Evolutionary conservation across 306 rosid genomes (phyloP), one percentile per base, ranked within the genome.

Genomic region (Carpinus viminea): DNA sequence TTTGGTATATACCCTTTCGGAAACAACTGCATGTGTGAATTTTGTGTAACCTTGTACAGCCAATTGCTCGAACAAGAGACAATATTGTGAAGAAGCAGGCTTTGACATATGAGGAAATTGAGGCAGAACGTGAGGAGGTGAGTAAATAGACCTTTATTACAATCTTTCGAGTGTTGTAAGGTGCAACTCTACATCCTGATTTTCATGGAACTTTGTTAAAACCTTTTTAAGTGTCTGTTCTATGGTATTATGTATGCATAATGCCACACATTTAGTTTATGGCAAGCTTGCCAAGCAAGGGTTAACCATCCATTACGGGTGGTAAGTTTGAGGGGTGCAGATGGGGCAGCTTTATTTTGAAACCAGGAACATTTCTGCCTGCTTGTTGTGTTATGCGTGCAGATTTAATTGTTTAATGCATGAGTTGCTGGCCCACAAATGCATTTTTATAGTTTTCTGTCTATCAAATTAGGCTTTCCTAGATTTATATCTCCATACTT

Each of bases 101-200:
- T 61, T 80, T 95, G 83, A 95, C 98, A 2, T 95, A 95, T 45
- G 98, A 88, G 82, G 98, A 95, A 89, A 92, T 95, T 87, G 98
- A 86, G 82, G 98, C 95, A 81, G 98, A 95, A 75, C 98, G 93
- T 50, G 93, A 90, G 86, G 98, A 95, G 89, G 98, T 92, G 85
- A 90, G 91, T 80, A 56, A 18, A 71, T 73, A 41, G 69, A 54
- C 74, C 34, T 64, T 69, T 46, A 53, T 47, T 72, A 34, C 46
- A 28, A 7, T 62, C 45, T 62, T 31, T 68, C 50, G 36, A 34
- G 47, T n/a, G 7, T 68, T 41, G 34, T 4, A 68, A 68, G 51
- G 28, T n/a, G 18, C 18, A 68, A 68, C 24, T n/a, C 38, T 7
- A n/a, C 21, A 68, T 68, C 18, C 72, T 68, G 13, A 41, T 68